phyloP scores from a whole-genome alignment of 768 basidiomycete genomes.

The Suillus occidentalis region DNA sequence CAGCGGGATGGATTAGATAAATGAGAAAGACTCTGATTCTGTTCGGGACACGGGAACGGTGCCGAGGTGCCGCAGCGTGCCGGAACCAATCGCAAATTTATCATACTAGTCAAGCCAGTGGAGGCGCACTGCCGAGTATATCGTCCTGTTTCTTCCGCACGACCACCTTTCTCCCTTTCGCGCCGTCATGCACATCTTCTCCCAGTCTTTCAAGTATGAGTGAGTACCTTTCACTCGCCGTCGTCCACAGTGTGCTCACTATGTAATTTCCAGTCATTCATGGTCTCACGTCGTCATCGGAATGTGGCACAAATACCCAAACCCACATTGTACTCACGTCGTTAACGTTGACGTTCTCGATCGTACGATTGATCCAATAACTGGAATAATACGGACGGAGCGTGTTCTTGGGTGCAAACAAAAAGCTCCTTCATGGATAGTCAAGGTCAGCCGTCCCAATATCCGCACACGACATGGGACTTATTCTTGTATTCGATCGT shows the following conservation, averaged over 20 bases:
- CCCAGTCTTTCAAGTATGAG: conserved; percentile 83
- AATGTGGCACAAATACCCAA: conserved; percentile 97
- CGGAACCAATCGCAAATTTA: conserved; percentile 29
- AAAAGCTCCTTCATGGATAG: conserved; percentile 88
- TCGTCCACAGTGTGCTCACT: conserved; percentile 11
- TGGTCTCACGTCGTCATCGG: conserved; percentile 91
- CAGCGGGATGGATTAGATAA: background rate
- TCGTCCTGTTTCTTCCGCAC: conserved; percentile 19
- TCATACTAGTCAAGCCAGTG: conserved; percentile 11
- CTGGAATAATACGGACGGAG: conserved; percentile 91
- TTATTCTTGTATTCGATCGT: background rate
- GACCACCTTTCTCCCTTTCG: conserved; percentile 26
- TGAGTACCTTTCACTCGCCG: conserved; percentile 40
- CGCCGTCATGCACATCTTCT: conserved; percentile 78
- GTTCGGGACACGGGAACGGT: background rate
- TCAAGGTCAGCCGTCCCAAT: conserved; percentile 63
- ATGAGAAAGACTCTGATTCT: background rate
- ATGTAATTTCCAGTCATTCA: conserved; percentile 58
- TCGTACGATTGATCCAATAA: conserved; percentile 77
- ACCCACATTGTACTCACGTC: conserved; percentile 88
- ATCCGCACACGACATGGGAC: conserved; percentile 9
- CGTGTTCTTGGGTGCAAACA: conserved; percentile 90
- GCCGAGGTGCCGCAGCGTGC: conserved; percentile 18
- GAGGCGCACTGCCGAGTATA: conserved; percentile 2
- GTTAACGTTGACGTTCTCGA: conserved; percentile 85